A percentile compares a stretch with the other conserved stretches of the same genome.
These are phyloP conservation scores for Saccharomycopsis javanensis DNA, from an alignment of 805 yeast genomes.

Conservation along the genomic window DNA sequence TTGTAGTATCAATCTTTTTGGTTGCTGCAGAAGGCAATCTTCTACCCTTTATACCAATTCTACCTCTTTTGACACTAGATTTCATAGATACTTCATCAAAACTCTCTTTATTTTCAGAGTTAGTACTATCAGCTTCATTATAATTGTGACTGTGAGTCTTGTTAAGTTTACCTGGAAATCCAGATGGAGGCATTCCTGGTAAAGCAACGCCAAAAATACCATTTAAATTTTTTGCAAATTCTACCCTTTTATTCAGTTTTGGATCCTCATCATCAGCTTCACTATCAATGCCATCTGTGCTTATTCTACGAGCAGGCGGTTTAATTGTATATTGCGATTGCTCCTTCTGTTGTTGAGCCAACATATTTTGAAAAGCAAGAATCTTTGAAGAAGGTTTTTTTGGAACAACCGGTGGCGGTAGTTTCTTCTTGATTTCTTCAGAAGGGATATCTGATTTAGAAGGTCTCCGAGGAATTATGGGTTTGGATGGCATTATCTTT, in stretches of 20 bases:
- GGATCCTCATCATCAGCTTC: background rate
- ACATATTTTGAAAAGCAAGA: constrained; percentile 74
- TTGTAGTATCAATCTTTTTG: constrained; percentile 10
- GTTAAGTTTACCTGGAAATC: constrained; percentile 24
- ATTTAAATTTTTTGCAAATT: constrained; percentile 49
- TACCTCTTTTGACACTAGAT: constrained; percentile 31
- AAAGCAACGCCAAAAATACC: constrained; percentile 42
- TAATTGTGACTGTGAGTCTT: background rate
- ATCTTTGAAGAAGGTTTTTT: constrained; percentile 70
- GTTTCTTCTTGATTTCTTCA: constrained; percentile 17
- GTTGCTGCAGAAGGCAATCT: constrained; percentile 16
- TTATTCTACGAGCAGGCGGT: background rate
- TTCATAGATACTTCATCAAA: constrained; percentile 17
- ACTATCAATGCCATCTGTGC: constrained; percentile 3
- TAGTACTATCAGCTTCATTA: constrained; percentile 8
- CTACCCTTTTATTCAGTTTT: constrained; percentile 26
- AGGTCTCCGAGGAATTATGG: constrained; percentile 28
- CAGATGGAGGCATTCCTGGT: constrained; percentile 38
- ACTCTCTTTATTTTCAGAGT: constrained; percentile 7
- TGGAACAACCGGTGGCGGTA: constrained; percentile 56
- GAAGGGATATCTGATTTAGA: constrained; percentile 5
- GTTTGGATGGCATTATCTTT: constrained; percentile 11
- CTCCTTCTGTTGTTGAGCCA: constrained; percentile 38
- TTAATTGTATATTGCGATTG: constrained; percentile 7
- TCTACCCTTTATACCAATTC: constrained; percentile 40